Percentiles rank a stretch among this genome's conserved stretches.
phyloP scores from a whole-genome alignment of 176 grass and related monocot species.

The Raddia guianensis region DNA sequence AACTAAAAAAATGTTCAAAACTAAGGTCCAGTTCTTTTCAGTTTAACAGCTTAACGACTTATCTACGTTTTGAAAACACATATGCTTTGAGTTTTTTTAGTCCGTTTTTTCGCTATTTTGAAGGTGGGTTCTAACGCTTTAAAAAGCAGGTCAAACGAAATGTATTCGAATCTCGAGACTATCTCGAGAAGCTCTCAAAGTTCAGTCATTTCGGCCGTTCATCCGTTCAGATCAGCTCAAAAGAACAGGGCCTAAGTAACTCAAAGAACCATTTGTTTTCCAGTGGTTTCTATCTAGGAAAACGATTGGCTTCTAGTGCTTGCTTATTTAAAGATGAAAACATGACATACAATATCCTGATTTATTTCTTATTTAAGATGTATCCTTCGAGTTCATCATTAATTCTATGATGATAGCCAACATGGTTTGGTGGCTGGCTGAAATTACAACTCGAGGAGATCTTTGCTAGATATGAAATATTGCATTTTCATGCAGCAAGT shows the following conservation, averaged over 20 bases:
- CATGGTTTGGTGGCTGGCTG: neutral
- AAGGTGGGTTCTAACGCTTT: too few species aligned
- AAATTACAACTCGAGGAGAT: neutral
- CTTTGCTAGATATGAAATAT: slow-evolving; percentile 3
- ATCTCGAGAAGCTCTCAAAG: too few species aligned
- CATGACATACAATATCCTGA: neutral
- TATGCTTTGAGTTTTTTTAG: too few species aligned
- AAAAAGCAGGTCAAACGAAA: too few species aligned
- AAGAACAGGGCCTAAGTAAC: too few species aligned
- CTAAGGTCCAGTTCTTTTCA: too few species aligned
- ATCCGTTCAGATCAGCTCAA: too few species aligned
- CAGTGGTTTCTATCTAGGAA: slow-evolving; percentile 1
- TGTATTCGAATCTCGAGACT: too few species aligned
- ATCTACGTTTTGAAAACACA: too few species aligned
- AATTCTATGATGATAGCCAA: slow-evolving; percentile 8
- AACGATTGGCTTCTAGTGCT: neutral
- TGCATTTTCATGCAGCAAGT: slow-evolving; percentile 25
- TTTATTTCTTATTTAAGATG: neutral
- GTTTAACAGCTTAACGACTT: too few species aligned
- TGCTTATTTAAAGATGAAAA: slow-evolving; percentile 27
- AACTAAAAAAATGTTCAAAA: neutral
- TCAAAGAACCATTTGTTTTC: slow-evolving; percentile 1
- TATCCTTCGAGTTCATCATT: neutral
- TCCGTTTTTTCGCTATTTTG: too few species aligned
- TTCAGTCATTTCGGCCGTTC: too few species aligned